These are phyloP conservation scores for Mercurialis annua DNA, from an alignment of 345 rosid genomes.

Conservation along the genomic window DNA sequence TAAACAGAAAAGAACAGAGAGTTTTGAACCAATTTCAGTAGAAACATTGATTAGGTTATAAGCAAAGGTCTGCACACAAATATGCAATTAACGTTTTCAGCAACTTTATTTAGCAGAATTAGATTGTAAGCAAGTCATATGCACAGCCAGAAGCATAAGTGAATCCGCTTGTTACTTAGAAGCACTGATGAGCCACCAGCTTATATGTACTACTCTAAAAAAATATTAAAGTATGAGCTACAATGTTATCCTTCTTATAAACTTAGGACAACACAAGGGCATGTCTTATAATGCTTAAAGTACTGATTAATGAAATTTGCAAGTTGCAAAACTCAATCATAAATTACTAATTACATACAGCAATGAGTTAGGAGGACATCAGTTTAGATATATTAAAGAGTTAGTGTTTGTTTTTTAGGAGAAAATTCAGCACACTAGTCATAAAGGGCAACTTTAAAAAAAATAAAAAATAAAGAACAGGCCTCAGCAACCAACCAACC, in stretches of 20 bases:
- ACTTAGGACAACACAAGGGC: neutral
- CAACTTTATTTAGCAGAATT: neutral
- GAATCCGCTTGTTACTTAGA: neutral
- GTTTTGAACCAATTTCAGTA: neutral
- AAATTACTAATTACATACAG: neutral
- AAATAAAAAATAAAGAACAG: constrained; percentile 12
- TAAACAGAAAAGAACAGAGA: neutral
- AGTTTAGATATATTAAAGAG: neutral
- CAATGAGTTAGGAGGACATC: neutral
- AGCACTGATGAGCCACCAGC: neutral
- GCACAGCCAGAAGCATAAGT: neutral
- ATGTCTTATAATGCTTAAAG: neutral
- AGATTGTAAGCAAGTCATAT: neutral
- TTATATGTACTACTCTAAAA: neutral
- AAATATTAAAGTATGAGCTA: neutral
- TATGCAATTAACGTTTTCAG: neutral
- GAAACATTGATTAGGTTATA: neutral
- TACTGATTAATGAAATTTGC: neutral
- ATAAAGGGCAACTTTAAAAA: neutral
- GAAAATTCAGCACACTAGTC: neutral
- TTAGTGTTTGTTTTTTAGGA: neutral
- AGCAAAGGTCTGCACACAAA: neutral
- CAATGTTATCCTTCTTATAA: neutral
- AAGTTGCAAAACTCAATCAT: neutral
- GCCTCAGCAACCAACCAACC: constrained; percentile 69